Evolutionary conservation across 306 rosid species (phyloP).

Genomic region (Carpinus fangiana): DNA sequence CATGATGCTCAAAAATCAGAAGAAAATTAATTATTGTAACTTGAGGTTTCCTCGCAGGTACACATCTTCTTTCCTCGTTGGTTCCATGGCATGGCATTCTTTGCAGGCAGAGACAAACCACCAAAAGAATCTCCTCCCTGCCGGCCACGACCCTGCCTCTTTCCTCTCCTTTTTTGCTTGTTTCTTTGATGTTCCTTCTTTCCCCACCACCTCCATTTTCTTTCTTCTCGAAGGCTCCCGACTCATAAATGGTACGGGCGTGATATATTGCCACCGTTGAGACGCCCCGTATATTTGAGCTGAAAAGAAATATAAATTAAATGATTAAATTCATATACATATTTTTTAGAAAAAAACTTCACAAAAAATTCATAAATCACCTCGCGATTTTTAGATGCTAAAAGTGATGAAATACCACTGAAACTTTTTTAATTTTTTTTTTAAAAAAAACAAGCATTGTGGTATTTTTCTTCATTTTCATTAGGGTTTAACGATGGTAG

Average conservation of each 20-base stretch:
- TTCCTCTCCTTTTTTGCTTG: conserved; percentile 15
- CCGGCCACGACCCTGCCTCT: conserved; percentile 17
- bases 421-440: no score
- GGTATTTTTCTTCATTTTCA: no score
- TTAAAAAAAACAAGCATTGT: no score
- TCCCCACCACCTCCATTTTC: conserved; percentile 24
- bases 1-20: conserved; percentile 1
- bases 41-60: conserved; percentile 30
- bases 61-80: conserved; percentile 35
- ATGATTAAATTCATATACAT: no score
- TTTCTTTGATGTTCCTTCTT: conserved; percentile 5
- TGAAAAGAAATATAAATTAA: background rate
- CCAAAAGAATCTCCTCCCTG: conserved; percentile 53
- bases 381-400: no score
- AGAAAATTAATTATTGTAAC: background rate
- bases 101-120: conserved; percentile 69
- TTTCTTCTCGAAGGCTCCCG: conserved; percentile 54
- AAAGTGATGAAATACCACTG: no score
- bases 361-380: no score
- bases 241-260: conserved; percentile 51
- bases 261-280: conserved; percentile 81
- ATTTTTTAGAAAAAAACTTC: no score
- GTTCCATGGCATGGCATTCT: conserved; percentile 79
- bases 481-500: no score
- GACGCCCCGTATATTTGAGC: conserved; percentile 51